Percentiles rank a stretch among this genome's conserved stretches.
These are phyloP conservation scores for Nannochloris sp. DNA, from an alignment of 139 green algal genomes.

Conservation along the genomic window DNA sequence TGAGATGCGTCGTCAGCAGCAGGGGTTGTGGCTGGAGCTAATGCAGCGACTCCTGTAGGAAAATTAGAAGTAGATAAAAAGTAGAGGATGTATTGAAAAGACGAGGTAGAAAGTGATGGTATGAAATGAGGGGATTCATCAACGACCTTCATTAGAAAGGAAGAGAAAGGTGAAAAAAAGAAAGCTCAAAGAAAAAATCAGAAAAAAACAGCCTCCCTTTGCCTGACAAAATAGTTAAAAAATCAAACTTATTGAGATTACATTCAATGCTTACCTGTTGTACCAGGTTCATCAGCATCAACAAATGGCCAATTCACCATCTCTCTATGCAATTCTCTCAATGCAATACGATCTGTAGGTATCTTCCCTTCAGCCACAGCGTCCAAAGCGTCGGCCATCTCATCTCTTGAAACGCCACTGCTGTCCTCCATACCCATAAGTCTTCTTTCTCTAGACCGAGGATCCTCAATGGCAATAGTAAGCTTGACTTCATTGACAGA, in stretches of 20 bases:
- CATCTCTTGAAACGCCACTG: conserved; percentile 70
- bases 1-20: conserved; percentile 19
- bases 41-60: neutral
- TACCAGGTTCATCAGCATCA: conserved; percentile 14
- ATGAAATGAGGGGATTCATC: no score
- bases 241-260: no score
- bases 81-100: no score
- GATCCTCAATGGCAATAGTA: conserved; percentile 78
- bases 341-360: conserved; percentile 75
- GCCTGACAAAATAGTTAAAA: no score
- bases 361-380: conserved; percentile 71
- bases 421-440: conserved; percentile 64
- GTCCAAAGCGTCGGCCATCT: conserved; percentile 74
- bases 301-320: conserved; percentile 66
- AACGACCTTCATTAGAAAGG: no score
- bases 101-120: no score
- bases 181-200: no score
- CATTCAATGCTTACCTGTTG: conserved; percentile 7
- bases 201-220: no score
- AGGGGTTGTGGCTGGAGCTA: conserved; percentile 1
- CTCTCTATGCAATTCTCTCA: conserved; percentile 72
- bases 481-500: conserved; percentile 69
- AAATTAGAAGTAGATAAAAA: no score
- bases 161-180: no score
- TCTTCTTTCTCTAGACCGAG: conserved; percentile 38